Evolutionary conservation across 2,329 filamentous ascomycete genomes (phyloP), one percentile per base, ranked within the genome.

Genomic region (Penicillium sp.): DNA sequence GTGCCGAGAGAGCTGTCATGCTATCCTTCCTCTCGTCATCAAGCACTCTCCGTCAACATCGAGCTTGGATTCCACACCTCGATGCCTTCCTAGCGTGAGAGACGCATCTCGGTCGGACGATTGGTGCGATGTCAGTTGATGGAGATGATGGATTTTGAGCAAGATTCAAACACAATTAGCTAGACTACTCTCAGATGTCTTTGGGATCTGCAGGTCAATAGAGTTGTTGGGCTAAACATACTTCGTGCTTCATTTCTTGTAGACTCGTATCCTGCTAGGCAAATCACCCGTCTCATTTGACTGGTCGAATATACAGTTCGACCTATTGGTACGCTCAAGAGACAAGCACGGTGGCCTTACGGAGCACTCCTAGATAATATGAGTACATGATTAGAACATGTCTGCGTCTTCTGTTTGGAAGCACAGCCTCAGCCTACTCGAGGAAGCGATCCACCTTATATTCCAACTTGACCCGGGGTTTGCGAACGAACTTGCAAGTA

Each of bases 81-180:
- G 46, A 56, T 56, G 47, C 42, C 34, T 55, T 55, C 55, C 55
- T 55, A 48, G 51, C 55, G 51, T 57, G 47, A 48, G 51, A 55
- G 55, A 57, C 41, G 46, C 47, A 55, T 42, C 27, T 34, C 44
- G 43, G 35, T 35, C 39, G 34, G 38, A 32, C 11, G 36, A 23
- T 29, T 38, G 16, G 51, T 48, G 51, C 43, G 44, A 36, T 48
- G 2, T 26, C 29, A 11, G 34, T 35, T 48, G 44, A 14, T 48
- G 16, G 38, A 35, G 19, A 38, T 36, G 6, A n/a, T 38, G 27
- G 14, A 29, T 7, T 43, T 41, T 34, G 51, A 53, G 29, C 32
- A 51, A 4, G 47, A 29, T 47, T 40, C 7, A 26, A 18, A 38
- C 6, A 30, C n/a, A 40, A 42, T 13, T 29, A 43, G 44, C 43